Base-by-base conservation (phyloP, 2,329 filamentous ascomycete species). In the Colletotrichum zoysiae region DNA sequence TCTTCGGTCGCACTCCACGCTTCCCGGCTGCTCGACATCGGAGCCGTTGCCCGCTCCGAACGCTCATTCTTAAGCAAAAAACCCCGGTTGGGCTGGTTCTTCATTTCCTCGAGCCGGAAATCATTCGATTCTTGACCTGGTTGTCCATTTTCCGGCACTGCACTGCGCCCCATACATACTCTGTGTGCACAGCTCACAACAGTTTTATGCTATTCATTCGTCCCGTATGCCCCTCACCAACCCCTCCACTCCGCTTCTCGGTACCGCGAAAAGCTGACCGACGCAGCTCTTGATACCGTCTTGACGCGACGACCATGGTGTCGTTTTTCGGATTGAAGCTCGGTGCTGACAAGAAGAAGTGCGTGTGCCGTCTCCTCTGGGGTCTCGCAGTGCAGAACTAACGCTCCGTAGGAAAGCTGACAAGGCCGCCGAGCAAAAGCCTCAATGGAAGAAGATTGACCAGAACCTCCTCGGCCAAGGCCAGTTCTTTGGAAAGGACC, bases 301-400 rank as follows among this genome's bases (percentile, higher is more conserved):
- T 40, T 38, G 35, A 56, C 68, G 61, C 68, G 38, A 79, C 20
- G 38, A 79, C 20, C 58, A 89, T 90, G 88, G 88, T 89, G 30
- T 89, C 88, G 2, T 88, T 90, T 74, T 89, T 89, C 74, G 87
- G 87, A 61, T 80, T 90, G 77, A 88, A 86, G 77, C 82, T 89
- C 71, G 86, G 87, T 61, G 83, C 83, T 75, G 86, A 87, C 73
- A 89, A 85, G 81, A 89, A 89, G 79, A 88, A 87, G 84, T 85
- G 67, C 42, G 71, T 48, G 11, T 8, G 42, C 14, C 30, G 11
- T 20, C 50, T 38, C 26, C 50, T 38, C 26, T 26, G 50, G 23
- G 23, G 7, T 8, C 18, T 14, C 55, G 23, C 30, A 8, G 5
- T 30, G 16, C 8, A n/a, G n/a, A 44, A 30, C 62, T 70, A 51